Evolutionary conservation across 2,329 filamentous ascomycete species (phyloP).

Genomic region (Canariomyces notabilis): DNA sequence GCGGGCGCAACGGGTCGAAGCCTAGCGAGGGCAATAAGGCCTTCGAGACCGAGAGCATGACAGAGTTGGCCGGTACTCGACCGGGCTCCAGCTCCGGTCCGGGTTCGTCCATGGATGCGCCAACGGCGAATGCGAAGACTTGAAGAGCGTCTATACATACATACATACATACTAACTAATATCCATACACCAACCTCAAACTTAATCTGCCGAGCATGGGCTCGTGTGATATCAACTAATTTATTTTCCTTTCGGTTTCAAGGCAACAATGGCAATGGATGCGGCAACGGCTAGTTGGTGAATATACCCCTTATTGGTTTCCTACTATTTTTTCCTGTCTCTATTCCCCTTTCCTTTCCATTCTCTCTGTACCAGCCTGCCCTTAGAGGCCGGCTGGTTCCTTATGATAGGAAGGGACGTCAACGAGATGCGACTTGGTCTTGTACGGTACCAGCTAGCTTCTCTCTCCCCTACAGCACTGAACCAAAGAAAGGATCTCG

Average conservation of each 20-base stretch:
- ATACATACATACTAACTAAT: too few species aligned
- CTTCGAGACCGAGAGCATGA: conserved; percentile 48
- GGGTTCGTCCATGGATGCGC: neutral
- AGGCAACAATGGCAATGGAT: neutral
- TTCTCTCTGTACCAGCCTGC: neutral
- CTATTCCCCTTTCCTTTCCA: neutral
- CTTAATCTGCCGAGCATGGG: neutral
- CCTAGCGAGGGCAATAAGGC: conserved; percentile 30
- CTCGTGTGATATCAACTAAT: neutral
- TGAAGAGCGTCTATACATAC: neutral
- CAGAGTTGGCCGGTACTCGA: conserved; percentile 40
- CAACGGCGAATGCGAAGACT: neutral
- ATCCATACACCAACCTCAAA: too few species aligned
- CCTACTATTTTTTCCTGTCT: neutral
- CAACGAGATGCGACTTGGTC: neutral
- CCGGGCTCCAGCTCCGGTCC: conserved; percentile 30
- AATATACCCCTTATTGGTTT: neutral
- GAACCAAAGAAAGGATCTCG: neutral
- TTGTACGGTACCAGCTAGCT: neutral
- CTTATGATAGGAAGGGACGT: too few species aligned
- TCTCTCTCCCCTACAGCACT: neutral
- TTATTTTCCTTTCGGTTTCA: neutral
- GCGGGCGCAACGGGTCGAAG: conserved; percentile 20
- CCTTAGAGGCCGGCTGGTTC: too few species aligned
- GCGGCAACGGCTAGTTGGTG: neutral